These are phyloP conservation scores for Lichenothelia convexa DNA, from an alignment of 495 filamentous ascomycete species.

Conservation along the genomic window DNA sequence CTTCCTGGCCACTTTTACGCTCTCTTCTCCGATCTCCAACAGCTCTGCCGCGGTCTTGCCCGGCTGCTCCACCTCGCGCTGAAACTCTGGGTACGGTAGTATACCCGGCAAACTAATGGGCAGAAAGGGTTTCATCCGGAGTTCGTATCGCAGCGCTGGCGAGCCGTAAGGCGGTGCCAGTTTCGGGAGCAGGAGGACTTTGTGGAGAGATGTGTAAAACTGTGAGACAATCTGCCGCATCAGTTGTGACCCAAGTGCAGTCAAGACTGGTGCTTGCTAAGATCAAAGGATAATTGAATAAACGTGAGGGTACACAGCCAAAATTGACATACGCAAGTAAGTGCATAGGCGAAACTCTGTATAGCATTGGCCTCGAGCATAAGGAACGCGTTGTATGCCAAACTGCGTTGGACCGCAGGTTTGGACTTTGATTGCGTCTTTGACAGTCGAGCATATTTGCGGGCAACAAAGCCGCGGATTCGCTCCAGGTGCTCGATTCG, in stretches of 20 bases:
- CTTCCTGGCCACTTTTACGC: conserved; percentile 15
- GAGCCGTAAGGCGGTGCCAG: conserved; percentile 51
- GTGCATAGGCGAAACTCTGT: neutral
- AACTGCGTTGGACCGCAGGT: neutral
- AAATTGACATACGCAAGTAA: neutral
- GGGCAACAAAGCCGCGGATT: neutral
- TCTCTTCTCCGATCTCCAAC: conserved; percentile 14
- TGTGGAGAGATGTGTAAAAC: conserved; percentile 47
- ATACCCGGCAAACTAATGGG: conserved; percentile 49
- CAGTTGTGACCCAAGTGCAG: neutral
- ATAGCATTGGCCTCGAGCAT: neutral
- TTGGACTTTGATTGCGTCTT: conserved; percentile 21
- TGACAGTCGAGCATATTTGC: conserved; percentile 6
- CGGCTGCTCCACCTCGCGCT: neutral
- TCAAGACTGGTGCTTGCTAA: neutral
- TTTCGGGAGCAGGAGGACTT: conserved; percentile 37
- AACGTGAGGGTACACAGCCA: neutral
- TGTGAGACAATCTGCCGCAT: conserved; percentile 11
- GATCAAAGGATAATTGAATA: neutral
- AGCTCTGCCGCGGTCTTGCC: conserved; percentile 2
- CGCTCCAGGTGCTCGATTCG: neutral
- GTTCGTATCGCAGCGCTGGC: conserved; percentile 55
- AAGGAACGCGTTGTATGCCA: neutral
- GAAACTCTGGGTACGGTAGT: conserved; percentile 29
- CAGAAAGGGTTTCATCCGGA: conserved; percentile 81